A percentile compares a stretch with the other conserved stretches of the same genome.
Conservation (phyloP, 1,284 basidiomycete species). For the Pseudozyma pruni region DNA sequence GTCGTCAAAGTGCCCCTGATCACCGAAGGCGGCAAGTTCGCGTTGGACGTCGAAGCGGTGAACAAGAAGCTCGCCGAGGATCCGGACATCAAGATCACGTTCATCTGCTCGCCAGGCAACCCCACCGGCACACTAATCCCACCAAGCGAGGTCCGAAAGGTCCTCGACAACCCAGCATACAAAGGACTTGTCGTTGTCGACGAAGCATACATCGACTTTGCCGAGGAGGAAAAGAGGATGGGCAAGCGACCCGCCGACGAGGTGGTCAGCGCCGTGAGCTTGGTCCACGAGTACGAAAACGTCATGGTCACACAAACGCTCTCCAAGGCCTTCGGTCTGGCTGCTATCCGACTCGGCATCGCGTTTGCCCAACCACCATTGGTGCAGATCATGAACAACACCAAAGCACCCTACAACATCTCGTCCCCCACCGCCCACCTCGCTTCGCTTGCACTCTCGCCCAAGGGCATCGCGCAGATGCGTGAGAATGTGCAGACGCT, state of each 20-base stretch:
- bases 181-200: constrained; percentile 93
- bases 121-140: constrained; percentile 91
- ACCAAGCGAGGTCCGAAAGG: constrained; percentile 75
- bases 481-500: constrained; percentile 76
- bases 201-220: constrained; percentile 97
- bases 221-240: constrained; percentile 61
- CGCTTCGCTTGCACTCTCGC: constrained; percentile 80
- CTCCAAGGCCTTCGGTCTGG: constrained; percentile 95
- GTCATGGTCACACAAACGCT: constrained; percentile 93
- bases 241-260: constrained; percentile 39
- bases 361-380: constrained; percentile 88
- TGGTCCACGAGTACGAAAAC: constrained; percentile 86
- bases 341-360: constrained; percentile 90
- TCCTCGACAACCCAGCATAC: constrained; percentile 84
- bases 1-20: constrained; percentile 84
- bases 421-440: constrained; percentile 88
- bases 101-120: constrained; percentile 97
- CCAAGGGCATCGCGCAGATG: constrained; percentile 76
- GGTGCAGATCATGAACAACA: constrained; percentile 91
- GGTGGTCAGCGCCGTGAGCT: constrained; percentile 74
- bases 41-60: constrained; percentile 70
- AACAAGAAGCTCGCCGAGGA: constrained; percentile 48
- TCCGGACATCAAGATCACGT: constrained; percentile 82
- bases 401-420: constrained; percentile 98
- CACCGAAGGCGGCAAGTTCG: constrained; percentile 80